Conservation (phyloP, 108 stramenopile species). For the Schizochytrium sp. region DNA sequence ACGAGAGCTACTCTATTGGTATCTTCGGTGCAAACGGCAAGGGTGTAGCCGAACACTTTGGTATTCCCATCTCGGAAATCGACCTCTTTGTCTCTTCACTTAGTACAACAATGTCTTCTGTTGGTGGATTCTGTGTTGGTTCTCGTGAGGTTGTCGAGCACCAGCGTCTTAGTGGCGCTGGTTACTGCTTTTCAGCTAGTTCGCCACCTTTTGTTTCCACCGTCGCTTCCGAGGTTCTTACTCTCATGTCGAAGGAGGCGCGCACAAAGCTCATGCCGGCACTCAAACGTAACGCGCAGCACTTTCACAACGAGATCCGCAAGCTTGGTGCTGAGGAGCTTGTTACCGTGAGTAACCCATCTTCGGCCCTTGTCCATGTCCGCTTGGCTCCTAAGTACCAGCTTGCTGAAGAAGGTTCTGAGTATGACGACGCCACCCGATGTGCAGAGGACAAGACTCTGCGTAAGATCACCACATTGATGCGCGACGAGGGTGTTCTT, state of each 20-base stretch:
- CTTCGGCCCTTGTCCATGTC: conserved; percentile 44
- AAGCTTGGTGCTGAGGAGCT: conserved; percentile 27
- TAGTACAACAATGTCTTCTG: conserved; percentile 90
- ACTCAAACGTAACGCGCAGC: conserved; percentile 15
- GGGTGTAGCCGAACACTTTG: conserved; percentile 79
- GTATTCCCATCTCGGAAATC: conserved; percentile 71
- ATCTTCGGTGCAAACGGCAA: conserved; percentile 86
- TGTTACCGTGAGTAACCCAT: conserved; percentile 34
- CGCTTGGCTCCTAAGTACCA: conserved; percentile 59
- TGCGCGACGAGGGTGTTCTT: conserved; percentile 47
- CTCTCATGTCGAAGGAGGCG: conserved; percentile 50
- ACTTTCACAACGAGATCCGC: not conserved
- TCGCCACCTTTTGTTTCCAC: conserved; percentile 94
- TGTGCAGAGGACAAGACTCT: conserved; percentile 41
- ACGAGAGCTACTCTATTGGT: conserved; percentile 94
- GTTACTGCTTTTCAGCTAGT: conserved; percentile 97
- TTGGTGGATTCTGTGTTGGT: conserved; percentile 96
- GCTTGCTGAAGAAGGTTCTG: not conserved
- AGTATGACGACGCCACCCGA: not conserved
- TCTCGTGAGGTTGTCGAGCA: conserved; percentile 96
- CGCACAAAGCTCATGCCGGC: not conserved
- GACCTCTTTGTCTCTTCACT: conserved; percentile 92
- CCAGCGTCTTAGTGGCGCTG: conserved; percentile 95
- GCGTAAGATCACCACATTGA: not conserved
- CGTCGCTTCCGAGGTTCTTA: conserved; percentile 80